Evolutionary conservation across 2,329 filamentous ascomycete species (phyloP).

Genomic region (Remersonia thermophila): DNA sequence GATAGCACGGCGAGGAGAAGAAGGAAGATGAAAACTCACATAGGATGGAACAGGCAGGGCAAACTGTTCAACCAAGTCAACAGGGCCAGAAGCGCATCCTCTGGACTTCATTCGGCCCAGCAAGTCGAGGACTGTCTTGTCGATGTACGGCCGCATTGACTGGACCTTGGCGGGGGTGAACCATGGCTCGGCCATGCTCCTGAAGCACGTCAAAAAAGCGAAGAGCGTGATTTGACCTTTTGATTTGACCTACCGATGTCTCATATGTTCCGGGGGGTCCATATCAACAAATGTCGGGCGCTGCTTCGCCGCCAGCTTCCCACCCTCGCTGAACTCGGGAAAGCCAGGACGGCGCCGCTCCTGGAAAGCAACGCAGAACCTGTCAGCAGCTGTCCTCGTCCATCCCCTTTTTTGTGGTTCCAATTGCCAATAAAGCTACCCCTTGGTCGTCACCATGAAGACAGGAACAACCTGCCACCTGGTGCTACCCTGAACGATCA

Average conservation of each 20-base stretch:
- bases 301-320: slow-evolving; percentile 36
- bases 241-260: slow-evolving; percentile 25
- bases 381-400: no score
- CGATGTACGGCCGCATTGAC: slow-evolving; percentile 31
- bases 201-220: no score
- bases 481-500: no score
- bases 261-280: slow-evolving; percentile 35
- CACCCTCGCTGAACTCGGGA: slow-evolving; percentile 34
- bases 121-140: slow-evolving; percentile 31
- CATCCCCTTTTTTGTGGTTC: no score
- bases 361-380: no score
- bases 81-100: slow-evolving; percentile 25
- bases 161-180: slow-evolving; percentile 29
- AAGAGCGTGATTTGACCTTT: no score
- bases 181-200: slow-evolving; percentile 33
- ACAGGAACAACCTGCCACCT: no score
- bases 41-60: slow-evolving; percentile 36
- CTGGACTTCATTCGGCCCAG: slow-evolving; percentile 27
- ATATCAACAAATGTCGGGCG: slow-evolving; percentile 38
- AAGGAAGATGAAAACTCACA: slow-evolving; percentile 19
- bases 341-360: slow-evolving; percentile 31
- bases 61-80: slow-evolving; percentile 35
- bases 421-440: no score
- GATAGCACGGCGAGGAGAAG: no score
- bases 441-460: no score